Conservation (phyloP, 352 stramenopile genomes). For the Globisporangium splendens region DNA sequence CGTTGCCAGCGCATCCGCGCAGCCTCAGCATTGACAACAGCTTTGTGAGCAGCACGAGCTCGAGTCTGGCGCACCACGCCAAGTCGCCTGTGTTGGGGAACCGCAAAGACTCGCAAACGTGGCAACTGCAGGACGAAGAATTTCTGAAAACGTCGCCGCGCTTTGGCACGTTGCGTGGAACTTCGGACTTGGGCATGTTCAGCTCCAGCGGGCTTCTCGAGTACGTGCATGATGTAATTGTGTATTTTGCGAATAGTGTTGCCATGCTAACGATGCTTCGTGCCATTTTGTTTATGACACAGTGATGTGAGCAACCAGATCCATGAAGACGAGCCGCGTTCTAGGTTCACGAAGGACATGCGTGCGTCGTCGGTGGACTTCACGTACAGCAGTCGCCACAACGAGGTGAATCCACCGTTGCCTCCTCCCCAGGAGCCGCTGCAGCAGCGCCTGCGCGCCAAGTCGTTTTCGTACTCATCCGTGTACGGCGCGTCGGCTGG, state of each 20-base stretch:
- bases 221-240: background rate
- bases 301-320: conserved; percentile 18
- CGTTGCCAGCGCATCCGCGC: conserved; percentile 34
- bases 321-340: conserved; percentile 8
- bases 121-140: conserved; percentile 69
- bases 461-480: conserved; percentile 76
- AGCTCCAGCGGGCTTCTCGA: conserved; percentile 9
- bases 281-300: background rate
- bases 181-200: conserved; percentile 8
- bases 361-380: conserved; percentile 78
- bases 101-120: conserved; percentile 60
- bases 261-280: background rate
- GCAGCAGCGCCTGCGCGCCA: conserved; percentile 54
- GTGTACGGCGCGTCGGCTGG: conserved; percentile 39
- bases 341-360: conserved; percentile 56
- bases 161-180: conserved; percentile 25
- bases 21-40: conserved; percentile 46
- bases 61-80: conserved; percentile 26
- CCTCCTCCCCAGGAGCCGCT: conserved; percentile 62
- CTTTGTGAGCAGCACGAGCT: conserved; percentile 13
- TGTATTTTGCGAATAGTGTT: background rate
- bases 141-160: conserved; percentile 50
- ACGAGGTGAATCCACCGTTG: conserved; percentile 56
- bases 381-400: conserved; percentile 31
- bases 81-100: conserved; percentile 60